phyloP scores from a whole-genome alignment of 2,329 filamentous ascomycete genomes.

The Penicillium palitans region DNA sequence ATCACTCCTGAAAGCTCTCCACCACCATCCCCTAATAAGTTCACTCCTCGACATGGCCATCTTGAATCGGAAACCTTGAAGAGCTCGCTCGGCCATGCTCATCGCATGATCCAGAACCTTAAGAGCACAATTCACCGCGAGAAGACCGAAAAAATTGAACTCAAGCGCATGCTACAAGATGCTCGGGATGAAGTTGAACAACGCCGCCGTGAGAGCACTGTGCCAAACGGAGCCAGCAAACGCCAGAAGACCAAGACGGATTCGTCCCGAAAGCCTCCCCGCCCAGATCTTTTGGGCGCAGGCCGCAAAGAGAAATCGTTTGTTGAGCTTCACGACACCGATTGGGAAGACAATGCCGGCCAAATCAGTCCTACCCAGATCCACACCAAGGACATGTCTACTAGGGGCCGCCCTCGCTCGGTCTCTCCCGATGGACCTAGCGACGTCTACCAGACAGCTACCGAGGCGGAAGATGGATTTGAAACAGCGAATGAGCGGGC shows the following conservation, averaged over 20 bases:
- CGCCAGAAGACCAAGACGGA: constrained; percentile 63
- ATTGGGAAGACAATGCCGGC: constrained; percentile 83
- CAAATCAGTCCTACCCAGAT: constrained; percentile 58
- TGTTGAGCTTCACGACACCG: constrained; percentile 73
- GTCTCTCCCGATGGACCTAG: constrained; percentile 51
- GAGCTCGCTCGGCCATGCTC: constrained; percentile 89
- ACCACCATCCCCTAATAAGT: constrained; percentile 85
- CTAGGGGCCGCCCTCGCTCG: constrained; percentile 27
- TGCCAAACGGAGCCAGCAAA: constrained; percentile 48
- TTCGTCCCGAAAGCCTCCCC: constrained; percentile 74
- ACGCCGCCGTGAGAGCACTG: constrained; percentile 57
- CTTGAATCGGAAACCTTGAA: constrained; percentile 96
- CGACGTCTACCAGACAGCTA: constrained; percentile 77
- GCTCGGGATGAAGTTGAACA: constrained; percentile 85
- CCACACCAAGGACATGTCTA: constrained; percentile 31
- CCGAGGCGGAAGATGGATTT: constrained; percentile 68
- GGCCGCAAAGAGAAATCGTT: constrained; percentile 74
- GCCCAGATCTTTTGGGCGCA: constrained; percentile 72
- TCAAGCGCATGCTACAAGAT: constrained; percentile 93
- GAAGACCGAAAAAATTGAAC: constrained; percentile 96
- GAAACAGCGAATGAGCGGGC: constrained; percentile 76
- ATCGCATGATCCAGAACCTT: constrained; percentile 93
- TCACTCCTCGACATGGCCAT: constrained; percentile 83
- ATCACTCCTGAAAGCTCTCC: constrained; percentile 86
- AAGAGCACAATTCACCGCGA: constrained; percentile 94